Conservation (phyloP, 768 basidiomycete species). For the Amanita brunnescens region DNA sequence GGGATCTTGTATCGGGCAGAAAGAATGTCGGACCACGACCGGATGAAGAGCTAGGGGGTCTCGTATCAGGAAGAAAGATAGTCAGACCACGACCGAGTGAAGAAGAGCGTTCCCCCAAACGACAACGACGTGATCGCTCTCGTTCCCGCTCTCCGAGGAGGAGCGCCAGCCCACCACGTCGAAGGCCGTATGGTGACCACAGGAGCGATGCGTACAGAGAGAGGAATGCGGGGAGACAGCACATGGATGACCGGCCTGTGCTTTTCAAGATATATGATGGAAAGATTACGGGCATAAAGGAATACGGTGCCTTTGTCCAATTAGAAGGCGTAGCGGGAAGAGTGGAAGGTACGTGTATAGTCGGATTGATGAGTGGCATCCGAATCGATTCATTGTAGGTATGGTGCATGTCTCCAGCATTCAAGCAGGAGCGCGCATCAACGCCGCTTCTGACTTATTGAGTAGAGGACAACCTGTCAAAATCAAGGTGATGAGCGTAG, state of each 20-base stretch:
- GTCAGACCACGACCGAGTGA: constrained; percentile 30
- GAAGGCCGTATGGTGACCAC: constrained; percentile 16
- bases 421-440: constrained; percentile 74
- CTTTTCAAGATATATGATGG: constrained; percentile 95
- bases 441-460: constrained; percentile 80
- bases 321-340: constrained; percentile 82
- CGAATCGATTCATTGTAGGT: constrained; percentile 40
- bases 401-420: constrained; percentile 97
- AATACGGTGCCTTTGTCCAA: constrained; percentile 92
- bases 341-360: constrained; percentile 64
- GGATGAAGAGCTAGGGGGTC: constrained; percentile 57
- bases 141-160: constrained; percentile 37
- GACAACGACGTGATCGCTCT: constrained; percentile 44
- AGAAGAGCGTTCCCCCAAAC: constrained; percentile 45
- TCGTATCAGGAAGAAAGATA: constrained; percentile 77
- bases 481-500: constrained; percentile 94
- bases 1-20: constrained; percentile 80
- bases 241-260: constrained; percentile 73
- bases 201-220: constrained; percentile 26
- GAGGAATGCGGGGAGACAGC: constrained; percentile 25
- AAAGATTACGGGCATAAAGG: constrained; percentile 76
- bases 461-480: constrained; percentile 81
- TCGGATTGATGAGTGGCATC: not conserved
- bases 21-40: constrained; percentile 46
- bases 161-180: constrained; percentile 54